These are phyloP conservation scores for Celoporthe dispersa DNA, from an alignment of 2,329 filamentous ascomycete genomes.

Conservation along the genomic window DNA sequence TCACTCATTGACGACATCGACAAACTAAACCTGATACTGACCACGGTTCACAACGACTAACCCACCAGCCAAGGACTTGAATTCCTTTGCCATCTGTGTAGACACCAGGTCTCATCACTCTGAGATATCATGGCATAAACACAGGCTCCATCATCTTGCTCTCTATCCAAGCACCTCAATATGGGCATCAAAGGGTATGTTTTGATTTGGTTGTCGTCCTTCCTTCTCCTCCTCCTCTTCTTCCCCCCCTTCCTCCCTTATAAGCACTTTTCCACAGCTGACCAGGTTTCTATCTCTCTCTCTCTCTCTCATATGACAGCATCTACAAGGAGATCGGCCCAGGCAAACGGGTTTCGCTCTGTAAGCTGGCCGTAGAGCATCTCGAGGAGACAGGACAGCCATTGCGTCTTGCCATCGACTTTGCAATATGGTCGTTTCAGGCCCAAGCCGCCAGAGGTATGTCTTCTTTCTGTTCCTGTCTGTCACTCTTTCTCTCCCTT, in stretches of 20 bases:
- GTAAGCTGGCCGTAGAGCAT: slow-evolving; percentile 79
- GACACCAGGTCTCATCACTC: background rate
- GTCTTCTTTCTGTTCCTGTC: background rate
- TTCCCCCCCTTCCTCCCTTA: too few species aligned
- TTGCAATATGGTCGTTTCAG: slow-evolving; percentile 98
- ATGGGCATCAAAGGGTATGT: slow-evolving; percentile 71
- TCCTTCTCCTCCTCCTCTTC: background rate
- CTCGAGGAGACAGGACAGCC: slow-evolving; percentile 73
- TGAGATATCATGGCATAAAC: slow-evolving; percentile 20
- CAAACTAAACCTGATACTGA: background rate
- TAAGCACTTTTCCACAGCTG: slow-evolving; percentile 1
- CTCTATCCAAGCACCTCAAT: slow-evolving; percentile 25
- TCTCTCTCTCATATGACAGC: slow-evolving; percentile 49
- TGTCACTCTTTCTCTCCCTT: background rate
- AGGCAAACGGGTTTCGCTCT: slow-evolving; percentile 78
- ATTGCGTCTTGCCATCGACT: slow-evolving; percentile 86
- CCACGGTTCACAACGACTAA: background rate
- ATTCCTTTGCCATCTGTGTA: background rate
- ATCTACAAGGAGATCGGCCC: slow-evolving; percentile 89
- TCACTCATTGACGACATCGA: slow-evolving; percentile 15
- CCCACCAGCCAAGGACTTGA: background rate
- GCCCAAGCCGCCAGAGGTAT: slow-evolving; percentile 77
- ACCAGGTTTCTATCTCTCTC: background rate
- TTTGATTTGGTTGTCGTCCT: background rate
- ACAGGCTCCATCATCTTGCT: slow-evolving; percentile 2